A percentile compares a stretch with the other conserved stretches of the same genome.
phyloP scores from a whole-genome alignment of 1,139 yeast genomes.

The Geotrichum klebahnii region DNA sequence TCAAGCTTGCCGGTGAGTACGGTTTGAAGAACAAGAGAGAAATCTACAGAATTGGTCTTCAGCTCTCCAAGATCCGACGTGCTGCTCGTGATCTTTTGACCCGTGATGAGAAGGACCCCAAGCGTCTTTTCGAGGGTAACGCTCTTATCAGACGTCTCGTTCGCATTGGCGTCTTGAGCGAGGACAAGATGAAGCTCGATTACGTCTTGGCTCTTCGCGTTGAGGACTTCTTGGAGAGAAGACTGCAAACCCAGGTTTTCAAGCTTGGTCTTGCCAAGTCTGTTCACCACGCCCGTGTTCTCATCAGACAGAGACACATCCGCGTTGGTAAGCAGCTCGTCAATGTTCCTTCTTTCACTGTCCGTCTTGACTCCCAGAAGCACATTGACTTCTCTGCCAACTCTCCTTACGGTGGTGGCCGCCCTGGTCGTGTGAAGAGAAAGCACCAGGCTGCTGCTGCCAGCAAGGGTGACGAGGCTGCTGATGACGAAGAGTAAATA shows the following conservation, averaged over 20 bases:
- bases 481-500: constrained; percentile 54
- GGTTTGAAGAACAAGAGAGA: constrained; percentile 99
- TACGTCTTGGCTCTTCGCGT: constrained; percentile 96
- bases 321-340: constrained; percentile 99
- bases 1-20: constrained; percentile 98
- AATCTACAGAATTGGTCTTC: constrained; percentile 97
- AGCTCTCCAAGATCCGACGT: constrained; percentile 99
- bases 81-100: constrained; percentile 99
- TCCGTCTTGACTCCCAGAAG: constrained; percentile 99
- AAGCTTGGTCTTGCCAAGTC: constrained; percentile 99
- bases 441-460: constrained; percentile 71
- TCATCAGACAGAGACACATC: constrained; percentile 98
- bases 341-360: constrained; percentile 98
- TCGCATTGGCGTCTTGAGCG: constrained; percentile 97
- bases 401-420: constrained; percentile 99
- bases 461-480: constrained; percentile 48
- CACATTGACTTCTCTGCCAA: constrained; percentile 99
- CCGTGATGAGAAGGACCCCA: constrained; percentile 99
- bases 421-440: constrained; percentile 99
- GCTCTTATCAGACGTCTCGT: constrained; percentile 96
- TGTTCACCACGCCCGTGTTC: constrained; percentile 99
- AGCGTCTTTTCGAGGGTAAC: constrained; percentile 99
- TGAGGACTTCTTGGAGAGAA: constrained; percentile 99
- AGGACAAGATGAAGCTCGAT: constrained; percentile 99
- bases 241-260: constrained; percentile 99